Base-by-base conservation (phyloP, 192 early-diverging fungal genomes). In the Spizellomyces punctatus region DNA sequence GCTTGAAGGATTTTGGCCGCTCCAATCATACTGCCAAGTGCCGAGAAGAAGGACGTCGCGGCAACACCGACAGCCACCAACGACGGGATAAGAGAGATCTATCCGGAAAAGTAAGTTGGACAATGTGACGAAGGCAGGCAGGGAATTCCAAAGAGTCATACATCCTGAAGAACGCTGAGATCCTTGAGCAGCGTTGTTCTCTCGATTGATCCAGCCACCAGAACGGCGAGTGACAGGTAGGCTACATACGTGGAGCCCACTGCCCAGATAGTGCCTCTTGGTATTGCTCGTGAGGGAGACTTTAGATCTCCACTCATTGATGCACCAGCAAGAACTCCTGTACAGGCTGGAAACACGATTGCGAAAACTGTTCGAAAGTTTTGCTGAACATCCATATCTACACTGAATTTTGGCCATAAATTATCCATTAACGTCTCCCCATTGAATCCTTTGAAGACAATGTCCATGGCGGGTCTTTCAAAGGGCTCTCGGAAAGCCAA, bases 331-430 rank as follows among this genome's bases (percentile, higher is more conserved):
- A 71, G 69, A n/a, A 71, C 42, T 27, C 59, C 59, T 8, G 69
- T 71, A 36, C 69, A 71, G 4, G 69, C 69, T 7, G 69, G 69
- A 63, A 71, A 71, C 17, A 71, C 69, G 46, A 71, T 71, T 9
- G 69, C 50, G 5, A 71, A 71, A 8, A 71, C 69, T 8, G 69
- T 48, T 17, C 49, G 45, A n/a, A 71, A 63, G 46, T 55, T 62
- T 71, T 71, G 69, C 45, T 71, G 41, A 5, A 62, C 58, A 55
- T 60, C 69, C 45, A 71, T n/a, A 16, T 71, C 69, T 5, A 36
- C 17, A 6, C 58, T 62, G 48, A 71, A 71, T 16, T 62, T 43
- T 60, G 69, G 69, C 14, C 14, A 60, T 42, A 71, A 43, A 60
- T 71, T 71, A 16, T 42, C 43, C 50, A 10, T 17, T n/a, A 71